Evolutionary conservation across 83 land plant species (phyloP).

Genomic region (Larix sibirica): DNA sequence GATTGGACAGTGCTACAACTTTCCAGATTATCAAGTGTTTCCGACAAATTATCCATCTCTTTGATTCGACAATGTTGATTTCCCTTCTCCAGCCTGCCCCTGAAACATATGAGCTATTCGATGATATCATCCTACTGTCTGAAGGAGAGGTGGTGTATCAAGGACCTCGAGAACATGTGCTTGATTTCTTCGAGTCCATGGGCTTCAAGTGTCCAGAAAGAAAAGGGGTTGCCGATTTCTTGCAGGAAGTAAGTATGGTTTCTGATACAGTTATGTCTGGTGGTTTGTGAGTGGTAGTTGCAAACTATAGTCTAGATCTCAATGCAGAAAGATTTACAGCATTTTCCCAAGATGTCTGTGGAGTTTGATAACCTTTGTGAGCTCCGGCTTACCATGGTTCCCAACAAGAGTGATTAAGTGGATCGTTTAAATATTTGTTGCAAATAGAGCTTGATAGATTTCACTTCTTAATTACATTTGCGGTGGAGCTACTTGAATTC

Average conservation of each 20-base stretch:
- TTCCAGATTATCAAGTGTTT: constrained; percentile 49
- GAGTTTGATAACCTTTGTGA: not conserved
- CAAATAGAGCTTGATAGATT: not conserved
- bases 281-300: not conserved
- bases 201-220: constrained; percentile 44
- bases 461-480: not conserved
- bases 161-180: constrained; percentile 38
- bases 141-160: constrained; percentile 45
- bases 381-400: not conserved
- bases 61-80: constrained; percentile 41
- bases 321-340: not conserved
- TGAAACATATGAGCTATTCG: constrained; percentile 47
- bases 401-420: not conserved
- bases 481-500: not conserved
- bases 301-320: not conserved
- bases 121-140: constrained; percentile 39
- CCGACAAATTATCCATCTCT: constrained; percentile 31
- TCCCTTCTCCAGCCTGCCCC: constrained; percentile 52
- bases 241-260: constrained; percentile 33
- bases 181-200: constrained; percentile 36
- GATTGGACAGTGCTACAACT: constrained; percentile 50
- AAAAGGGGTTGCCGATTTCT: constrained; percentile 46
- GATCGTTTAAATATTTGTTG: not conserved
- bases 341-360: not conserved
- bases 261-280: not conserved